Base-by-base conservation (phyloP, 73 alveolate species). In the Paramecium sonneborni region DNA sequence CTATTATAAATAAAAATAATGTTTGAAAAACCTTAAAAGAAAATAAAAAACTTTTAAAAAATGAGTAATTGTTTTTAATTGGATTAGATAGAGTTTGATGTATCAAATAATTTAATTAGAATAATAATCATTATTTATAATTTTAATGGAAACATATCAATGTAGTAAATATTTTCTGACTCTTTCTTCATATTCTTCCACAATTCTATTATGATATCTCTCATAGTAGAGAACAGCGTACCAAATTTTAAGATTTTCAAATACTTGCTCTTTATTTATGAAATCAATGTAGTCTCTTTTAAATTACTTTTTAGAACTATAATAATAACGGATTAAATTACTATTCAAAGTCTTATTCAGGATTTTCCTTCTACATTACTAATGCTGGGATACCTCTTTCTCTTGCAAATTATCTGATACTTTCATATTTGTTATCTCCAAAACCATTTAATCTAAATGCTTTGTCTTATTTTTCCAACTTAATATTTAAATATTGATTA, bases 381-480 rank as follows among this genome's bases (percentile, higher is more conserved):
- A 41, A 79, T 10, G 94, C 87, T 26, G 94, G 79, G n/a, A 88
- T 88, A 11, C 94, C 94, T 88, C 94, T 88, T 88, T 88, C 94
- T 48, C 94, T 88, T 43, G 94, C 94, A 52, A 88, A 88, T 10
- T 67, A 37, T 14, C 91, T 88, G 24, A 88, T 68, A 14, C 85
- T 68, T 24, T 68, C 85, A 70, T 21, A 76, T 9, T 38, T 43
- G 6, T 69, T 43, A 48, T 70, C 91, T 11, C 84, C 91, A 82
- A 88, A 88, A 26, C 94, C 94, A 62, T 57, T 69, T 32, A 57
- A 21, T 57, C 85, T 69, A 38, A 88, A 88, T 2, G 94, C 94
- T 88, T 41, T 57, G 21, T 88, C 94, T 68, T 88, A 12, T 35
- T 46, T 62, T 28, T 30, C 58, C 38, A 72, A 20, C 86, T 72